These are phyloP conservation scores for Nepenthes gracilis DNA, from an alignment of 148 eudicot species.

Conservation along the genomic window DNA sequence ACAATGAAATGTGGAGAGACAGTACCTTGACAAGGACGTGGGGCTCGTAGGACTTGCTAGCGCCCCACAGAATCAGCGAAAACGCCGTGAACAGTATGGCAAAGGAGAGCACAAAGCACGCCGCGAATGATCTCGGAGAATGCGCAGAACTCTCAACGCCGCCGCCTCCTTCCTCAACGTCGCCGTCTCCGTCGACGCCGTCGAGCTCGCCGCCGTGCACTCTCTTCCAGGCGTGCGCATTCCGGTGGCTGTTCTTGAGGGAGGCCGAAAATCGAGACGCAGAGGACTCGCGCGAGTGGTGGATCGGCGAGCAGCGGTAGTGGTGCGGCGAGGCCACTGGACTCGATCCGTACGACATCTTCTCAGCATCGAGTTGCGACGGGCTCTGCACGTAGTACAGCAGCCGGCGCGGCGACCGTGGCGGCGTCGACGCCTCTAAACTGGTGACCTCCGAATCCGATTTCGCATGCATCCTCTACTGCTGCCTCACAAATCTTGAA, in stretches of 20 bases:
- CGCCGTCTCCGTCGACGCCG: conserved; percentile 18
- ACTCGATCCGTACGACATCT: background rate
- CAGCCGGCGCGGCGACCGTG: background rate
- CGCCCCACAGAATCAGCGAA: conserved; percentile 72
- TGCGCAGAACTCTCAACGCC: conserved; percentile 8
- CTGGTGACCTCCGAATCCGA: background rate
- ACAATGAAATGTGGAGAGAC: background rate
- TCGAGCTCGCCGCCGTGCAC: conserved; percentile 14
- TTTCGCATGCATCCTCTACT: background rate
- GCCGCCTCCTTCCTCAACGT: conserved; percentile 6
- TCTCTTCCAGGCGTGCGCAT: conserved; percentile 30
- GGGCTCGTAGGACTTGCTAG: conserved; percentile 50
- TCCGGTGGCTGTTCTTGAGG: conserved; percentile 13
- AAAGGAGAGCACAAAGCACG: conserved; percentile 53
- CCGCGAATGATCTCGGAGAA: conserved; percentile 41
- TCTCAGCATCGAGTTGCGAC: background rate
- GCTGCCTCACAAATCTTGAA: too few relatives aligned
- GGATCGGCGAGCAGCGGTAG: conserved; percentile 71
- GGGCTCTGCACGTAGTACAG: background rate
- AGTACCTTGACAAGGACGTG: conserved; percentile 49
- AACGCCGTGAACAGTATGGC: conserved; percentile 36
- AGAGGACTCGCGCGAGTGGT: conserved; percentile 78
- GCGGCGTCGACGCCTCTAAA: background rate
- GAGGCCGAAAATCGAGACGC: conserved; percentile 61
- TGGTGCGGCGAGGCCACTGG: background rate